phyloP scores from a whole-genome alignment of 306 rosid species.

The Sesbania bispinosa region DNA sequence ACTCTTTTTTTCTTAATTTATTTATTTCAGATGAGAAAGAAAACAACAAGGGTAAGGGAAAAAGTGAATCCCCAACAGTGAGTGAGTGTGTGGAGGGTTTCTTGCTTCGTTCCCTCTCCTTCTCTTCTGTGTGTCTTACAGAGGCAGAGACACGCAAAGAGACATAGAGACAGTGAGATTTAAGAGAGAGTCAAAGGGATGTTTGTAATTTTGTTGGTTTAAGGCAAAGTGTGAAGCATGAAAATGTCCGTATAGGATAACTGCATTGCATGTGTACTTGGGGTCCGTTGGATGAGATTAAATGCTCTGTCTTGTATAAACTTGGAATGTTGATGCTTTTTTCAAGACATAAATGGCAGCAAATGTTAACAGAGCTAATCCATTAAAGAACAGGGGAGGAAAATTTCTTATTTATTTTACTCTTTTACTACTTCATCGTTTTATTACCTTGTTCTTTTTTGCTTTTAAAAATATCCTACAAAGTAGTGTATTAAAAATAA shows the following conservation, averaged over 20 bases:
- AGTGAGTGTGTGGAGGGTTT: not conserved
- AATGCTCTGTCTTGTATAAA: conserved; percentile 32
- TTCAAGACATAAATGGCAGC: not conserved
- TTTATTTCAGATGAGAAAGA: not conserved
- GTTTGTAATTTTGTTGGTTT: conserved; percentile 15
- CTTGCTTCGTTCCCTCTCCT: not conserved
- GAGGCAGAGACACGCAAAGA: not conserved
- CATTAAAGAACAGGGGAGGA: not conserved
- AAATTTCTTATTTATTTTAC: not conserved
- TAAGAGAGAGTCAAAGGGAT: conserved; percentile 34
- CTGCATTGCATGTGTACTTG: conserved; percentile 14
- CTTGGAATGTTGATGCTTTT: not conserved
- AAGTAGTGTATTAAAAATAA: too few species aligned
- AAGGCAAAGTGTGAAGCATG: conserved; percentile 16
- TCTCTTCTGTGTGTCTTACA: not conserved
- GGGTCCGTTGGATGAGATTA: conserved; percentile 10
- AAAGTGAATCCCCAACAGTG: not conserved
- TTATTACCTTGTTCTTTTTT: too few species aligned
- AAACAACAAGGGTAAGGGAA: not conserved
- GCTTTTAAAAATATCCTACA: too few species aligned
- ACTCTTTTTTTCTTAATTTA: not conserved
- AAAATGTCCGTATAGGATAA: conserved; percentile 17
- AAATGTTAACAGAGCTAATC: not conserved
- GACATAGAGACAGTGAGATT: not conserved
- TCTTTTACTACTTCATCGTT: too few species aligned